Evolutionary conservation across 179 eudicot species (phyloP).

Genomic region (Silene noctiflora): DNA sequence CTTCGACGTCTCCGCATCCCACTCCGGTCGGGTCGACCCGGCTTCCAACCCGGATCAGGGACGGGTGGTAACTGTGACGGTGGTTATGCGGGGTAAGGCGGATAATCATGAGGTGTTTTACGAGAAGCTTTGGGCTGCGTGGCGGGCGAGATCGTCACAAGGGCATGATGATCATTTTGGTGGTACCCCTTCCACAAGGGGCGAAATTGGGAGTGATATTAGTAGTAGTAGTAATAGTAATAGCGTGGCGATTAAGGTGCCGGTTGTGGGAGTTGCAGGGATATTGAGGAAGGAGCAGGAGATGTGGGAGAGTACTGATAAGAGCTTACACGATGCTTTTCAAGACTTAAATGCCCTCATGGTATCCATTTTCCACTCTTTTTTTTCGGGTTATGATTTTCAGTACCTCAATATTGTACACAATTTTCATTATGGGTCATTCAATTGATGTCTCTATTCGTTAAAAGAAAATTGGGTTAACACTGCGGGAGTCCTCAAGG

Average conservation of each 20-base stretch:
- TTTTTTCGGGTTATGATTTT: too few relatives aligned
- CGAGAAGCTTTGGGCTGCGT: slow-evolving; percentile 35
- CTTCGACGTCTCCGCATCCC: slow-evolving; percentile 44
- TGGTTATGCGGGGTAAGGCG: slow-evolving; percentile 60
- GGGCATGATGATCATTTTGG: background rate
- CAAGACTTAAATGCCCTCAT: slow-evolving; percentile 92
- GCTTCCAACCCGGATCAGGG: background rate
- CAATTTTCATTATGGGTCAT: too few relatives aligned
- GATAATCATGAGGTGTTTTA: slow-evolving; percentile 36
- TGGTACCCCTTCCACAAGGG: too few relatives aligned
- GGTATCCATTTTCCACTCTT: slow-evolving; percentile 32
- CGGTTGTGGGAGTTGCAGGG: slow-evolving; percentile 86
- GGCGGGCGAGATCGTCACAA: slow-evolving; percentile 27
- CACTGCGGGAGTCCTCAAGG: too few relatives aligned
- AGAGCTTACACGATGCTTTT: slow-evolving; percentile 93
- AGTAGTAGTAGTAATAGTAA: background rate
- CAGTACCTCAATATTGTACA: too few relatives aligned
- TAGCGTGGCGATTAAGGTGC: slow-evolving; percentile 52
- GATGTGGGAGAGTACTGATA: slow-evolving; percentile 97
- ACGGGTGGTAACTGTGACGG: slow-evolving; percentile 41
- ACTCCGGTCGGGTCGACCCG: slow-evolving; percentile 40
- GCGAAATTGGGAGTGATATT: too few relatives aligned
- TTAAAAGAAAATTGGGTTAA: too few relatives aligned
- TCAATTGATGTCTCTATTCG: too few relatives aligned
- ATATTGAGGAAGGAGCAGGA: slow-evolving; percentile 96